phyloP scores from a whole-genome alignment of 257 asterid species.

The Plectranthus barbatus region DNA sequence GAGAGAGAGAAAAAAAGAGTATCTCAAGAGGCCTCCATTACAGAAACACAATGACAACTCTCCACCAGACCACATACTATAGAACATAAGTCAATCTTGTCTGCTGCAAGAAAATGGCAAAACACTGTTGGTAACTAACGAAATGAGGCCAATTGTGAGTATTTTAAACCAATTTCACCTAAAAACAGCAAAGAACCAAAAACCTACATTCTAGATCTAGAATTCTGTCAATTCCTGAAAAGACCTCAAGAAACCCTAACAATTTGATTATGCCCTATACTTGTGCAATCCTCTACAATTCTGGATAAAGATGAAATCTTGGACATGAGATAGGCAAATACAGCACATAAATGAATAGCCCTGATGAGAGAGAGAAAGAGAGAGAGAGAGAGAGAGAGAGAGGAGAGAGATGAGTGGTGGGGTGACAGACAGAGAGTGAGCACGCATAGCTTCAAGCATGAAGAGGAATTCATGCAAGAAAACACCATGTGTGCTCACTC shows the following conservation, averaged over 20 bases:
- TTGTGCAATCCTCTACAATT: not conserved
- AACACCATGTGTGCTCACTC: conserved; percentile 61
- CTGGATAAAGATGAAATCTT: not conserved
- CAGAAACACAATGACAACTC: not conserved
- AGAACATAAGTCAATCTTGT: conserved; percentile 1
- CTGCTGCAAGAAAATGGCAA: not conserved
- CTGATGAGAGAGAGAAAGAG: not conserved
- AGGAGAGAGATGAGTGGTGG: conserved; percentile 2
- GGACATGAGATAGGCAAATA: not conserved
- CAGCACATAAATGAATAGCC: too few relatives aligned
- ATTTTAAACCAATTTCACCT: not conserved
- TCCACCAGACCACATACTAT: not conserved
- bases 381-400: not conserved
- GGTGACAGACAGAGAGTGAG: conserved; percentile 62
- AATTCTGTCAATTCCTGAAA: not conserved
- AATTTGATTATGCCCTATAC: too few relatives aligned
- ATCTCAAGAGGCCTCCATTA: not conserved
- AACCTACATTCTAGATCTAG: not conserved
- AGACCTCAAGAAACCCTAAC: conserved; percentile 11
- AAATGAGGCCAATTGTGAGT: not conserved
- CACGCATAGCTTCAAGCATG: conserved; percentile 48
- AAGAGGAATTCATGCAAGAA: conserved; percentile 31
- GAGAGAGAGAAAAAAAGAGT: too few relatives aligned
- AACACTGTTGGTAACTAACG: not conserved
- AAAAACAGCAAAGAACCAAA: not conserved